Base-by-base conservation (phyloP, 2,329 filamentous ascomycete genomes). In the Cladosporium sp. region DNA sequence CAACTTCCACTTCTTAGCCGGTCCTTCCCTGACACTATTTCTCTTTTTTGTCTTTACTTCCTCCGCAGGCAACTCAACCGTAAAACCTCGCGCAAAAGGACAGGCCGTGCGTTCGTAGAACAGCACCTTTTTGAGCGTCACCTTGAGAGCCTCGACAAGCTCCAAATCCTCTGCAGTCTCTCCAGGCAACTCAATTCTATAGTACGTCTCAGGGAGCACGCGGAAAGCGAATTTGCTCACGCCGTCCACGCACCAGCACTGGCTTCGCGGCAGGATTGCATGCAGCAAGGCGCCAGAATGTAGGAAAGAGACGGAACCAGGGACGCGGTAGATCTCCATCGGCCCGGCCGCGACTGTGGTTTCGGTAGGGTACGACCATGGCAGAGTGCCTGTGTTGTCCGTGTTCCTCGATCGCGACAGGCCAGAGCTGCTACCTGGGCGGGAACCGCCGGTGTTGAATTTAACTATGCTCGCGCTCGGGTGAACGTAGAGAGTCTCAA, bases 211-310 rank as follows among this genome's bases (percentile, higher is more conserved):
- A 42, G 85, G 82, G 18, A 89, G 79, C 58, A 95, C 89, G 59
- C 91, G 86, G 54, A 96, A 73, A n/a, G 95, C 86, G 61, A 95
- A 95, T 61, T 85, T 89, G 38, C 86, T 86, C 52, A 84, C 80
- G 53, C 89, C 86, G 67, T 95, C 88, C 32, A 96, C 86, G 67
- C 87, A 95, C 91, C 91, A 96, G 66, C 87, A 95, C 70, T 95
- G 90, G 54, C 89, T 95, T 68, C 89, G 89, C 19, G 88, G 89
- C 49, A 96, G 73, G 57, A 96, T 93, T 9, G 91, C 87, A 63
- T 93, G 88, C 14, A 95, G 78, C 13, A 91, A 85, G 52, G 82
- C 83, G 55, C 88, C 88, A 58, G 89, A 95, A 69, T 87, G 92
- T 9, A 96, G 77, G 63, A 95, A 96, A 10, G 89, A 87, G 13